phyloP scores from a whole-genome alignment of 345 rosid species.

The Hirschfeldia incana region DNA sequence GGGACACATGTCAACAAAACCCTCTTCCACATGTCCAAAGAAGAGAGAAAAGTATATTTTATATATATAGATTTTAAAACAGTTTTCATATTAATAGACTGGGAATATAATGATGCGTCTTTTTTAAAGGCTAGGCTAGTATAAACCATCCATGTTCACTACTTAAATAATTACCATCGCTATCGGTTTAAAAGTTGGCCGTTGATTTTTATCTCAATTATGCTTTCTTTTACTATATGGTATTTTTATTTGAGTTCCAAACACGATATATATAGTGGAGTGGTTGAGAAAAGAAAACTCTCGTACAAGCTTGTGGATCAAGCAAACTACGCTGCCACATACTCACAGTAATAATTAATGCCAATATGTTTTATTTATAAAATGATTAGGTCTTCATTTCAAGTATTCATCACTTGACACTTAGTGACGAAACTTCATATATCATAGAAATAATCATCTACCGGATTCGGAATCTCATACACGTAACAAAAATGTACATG shows the following conservation, averaged over 20 bases:
- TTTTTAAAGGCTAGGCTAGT: conserved; percentile 6
- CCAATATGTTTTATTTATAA: background rate
- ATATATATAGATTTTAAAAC: background rate
- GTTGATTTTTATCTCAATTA: conserved; percentile 1
- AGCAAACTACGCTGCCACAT: conserved; percentile 27
- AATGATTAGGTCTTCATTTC: background rate
- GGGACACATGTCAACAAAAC: no score
- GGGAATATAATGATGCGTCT: background rate
- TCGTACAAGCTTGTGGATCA: conserved; percentile 31
- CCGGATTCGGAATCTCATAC: background rate
- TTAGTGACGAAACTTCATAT: no score
- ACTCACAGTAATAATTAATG: conserved; percentile 4
- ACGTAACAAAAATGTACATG: background rate
- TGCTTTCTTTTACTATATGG: background rate
- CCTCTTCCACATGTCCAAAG: no score
- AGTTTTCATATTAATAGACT: background rate
- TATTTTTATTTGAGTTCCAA: conserved; percentile 15
- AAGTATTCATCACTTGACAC: background rate
- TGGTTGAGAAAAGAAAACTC: conserved; percentile 21
- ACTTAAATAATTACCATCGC: conserved; percentile 19
- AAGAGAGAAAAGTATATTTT: no score
- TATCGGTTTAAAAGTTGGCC: conserved; percentile 13
- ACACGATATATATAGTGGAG: conserved; percentile 29
- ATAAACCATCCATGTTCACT: conserved; percentile 7
- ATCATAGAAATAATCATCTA: background rate